phyloP scores from a whole-genome alignment of 257 asterid species.

The Ligustrum vulgare region DNA sequence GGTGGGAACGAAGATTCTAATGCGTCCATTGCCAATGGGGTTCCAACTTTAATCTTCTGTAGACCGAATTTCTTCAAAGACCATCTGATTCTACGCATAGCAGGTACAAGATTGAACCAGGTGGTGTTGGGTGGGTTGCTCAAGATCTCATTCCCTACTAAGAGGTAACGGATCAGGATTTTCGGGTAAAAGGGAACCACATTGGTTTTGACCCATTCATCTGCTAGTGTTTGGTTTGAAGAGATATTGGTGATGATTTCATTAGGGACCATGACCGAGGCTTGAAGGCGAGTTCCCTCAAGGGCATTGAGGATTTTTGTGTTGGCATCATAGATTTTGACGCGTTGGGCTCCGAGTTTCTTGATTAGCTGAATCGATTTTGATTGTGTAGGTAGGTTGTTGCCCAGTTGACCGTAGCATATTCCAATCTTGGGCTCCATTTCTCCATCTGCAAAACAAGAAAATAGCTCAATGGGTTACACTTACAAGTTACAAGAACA shows the following conservation, averaged over 20 bases:
- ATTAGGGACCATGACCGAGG: constrained; percentile 86
- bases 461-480: neutral
- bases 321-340: constrained; percentile 78
- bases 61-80: constrained; percentile 59
- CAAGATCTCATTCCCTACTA: constrained; percentile 85
- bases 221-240: constrained; percentile 63
- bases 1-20: constrained; percentile 84
- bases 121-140: constrained; percentile 70
- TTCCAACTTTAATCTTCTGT: constrained; percentile 64
- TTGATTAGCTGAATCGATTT: constrained; percentile 56
- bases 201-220: constrained; percentile 67
- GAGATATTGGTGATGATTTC: constrained; percentile 63
- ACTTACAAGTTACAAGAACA: neutral
- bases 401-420: constrained; percentile 93
- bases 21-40: constrained; percentile 79
- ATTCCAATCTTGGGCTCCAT: constrained; percentile 58
- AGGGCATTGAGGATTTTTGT: constrained; percentile 68
- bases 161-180: constrained; percentile 81
- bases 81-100: constrained; percentile 65
- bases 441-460: constrained; percentile 49
- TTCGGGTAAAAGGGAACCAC: constrained; percentile 68
- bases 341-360: constrained; percentile 56
- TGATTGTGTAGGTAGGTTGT: constrained; percentile 65
- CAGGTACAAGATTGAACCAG: constrained; percentile 87
- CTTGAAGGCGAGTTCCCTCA: constrained; percentile 57